These are phyloP conservation scores for Colletotrichum sp. DNA, from an alignment of 2,329 filamentous ascomycete genomes.

Conservation along the genomic window DNA sequence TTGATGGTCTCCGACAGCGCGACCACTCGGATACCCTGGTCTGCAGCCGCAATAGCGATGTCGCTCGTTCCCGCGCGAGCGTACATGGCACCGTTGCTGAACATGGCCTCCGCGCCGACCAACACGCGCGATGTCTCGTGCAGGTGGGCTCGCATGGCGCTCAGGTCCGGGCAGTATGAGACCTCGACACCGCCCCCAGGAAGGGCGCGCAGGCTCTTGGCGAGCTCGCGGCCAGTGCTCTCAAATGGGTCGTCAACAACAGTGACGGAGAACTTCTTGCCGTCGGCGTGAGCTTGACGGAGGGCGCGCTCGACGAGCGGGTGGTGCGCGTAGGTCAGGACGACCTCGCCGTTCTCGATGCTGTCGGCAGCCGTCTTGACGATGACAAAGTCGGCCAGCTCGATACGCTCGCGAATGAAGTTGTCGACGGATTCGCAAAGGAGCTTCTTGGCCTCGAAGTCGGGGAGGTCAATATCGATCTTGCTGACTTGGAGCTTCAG, in stretches of 20 bases:
- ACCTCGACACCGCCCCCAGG: constrained; percentile 67
- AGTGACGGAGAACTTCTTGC: constrained; percentile 81
- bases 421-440: constrained; percentile 76
- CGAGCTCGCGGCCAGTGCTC: constrained; percentile 61
- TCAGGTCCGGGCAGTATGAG: constrained; percentile 78
- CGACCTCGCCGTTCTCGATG: constrained; percentile 79
- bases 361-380: constrained; percentile 75
- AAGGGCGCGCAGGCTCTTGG: constrained; percentile 65
- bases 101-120: constrained; percentile 92
- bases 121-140: constrained; percentile 74
- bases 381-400: constrained; percentile 85
- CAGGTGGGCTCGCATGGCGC: constrained; percentile 77
- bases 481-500: constrained; percentile 92
- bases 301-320: constrained; percentile 86
- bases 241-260: constrained; percentile 76
- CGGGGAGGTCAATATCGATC: constrained; percentile 84
- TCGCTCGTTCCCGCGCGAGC: constrained; percentile 86
- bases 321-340: constrained; percentile 87
- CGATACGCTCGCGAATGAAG: constrained; percentile 90
- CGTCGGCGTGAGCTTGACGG: constrained; percentile 70
- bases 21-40: constrained; percentile 79
- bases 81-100: constrained; percentile 91
- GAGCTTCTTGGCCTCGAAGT: constrained; percentile 79
- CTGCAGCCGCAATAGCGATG: constrained; percentile 81
- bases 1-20: constrained; percentile 95